Evolutionary conservation across 176 grass and related monocot species (phyloP).

Genomic region (Zoysia pacifica): DNA sequence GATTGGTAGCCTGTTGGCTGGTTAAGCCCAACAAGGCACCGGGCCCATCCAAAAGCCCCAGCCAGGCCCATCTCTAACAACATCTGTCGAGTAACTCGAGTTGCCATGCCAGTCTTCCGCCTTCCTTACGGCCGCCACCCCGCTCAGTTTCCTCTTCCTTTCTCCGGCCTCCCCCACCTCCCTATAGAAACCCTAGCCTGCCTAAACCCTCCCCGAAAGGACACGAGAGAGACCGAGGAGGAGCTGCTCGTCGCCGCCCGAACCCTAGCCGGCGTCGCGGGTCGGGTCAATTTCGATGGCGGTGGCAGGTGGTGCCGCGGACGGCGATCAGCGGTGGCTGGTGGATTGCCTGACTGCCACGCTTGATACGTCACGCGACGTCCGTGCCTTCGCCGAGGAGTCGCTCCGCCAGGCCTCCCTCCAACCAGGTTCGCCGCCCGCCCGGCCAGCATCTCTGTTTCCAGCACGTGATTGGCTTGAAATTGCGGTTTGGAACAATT

Average conservation of each 20-base stretch:
- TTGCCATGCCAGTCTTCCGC: background rate
- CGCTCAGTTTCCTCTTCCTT: background rate
- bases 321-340: conserved; percentile 88
- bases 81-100: background rate
- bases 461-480: background rate
- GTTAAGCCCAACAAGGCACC: background rate
- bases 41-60: background rate
- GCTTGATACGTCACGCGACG: conserved; percentile 76
- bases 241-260: background rate
- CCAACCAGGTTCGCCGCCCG: conserved; percentile 54
- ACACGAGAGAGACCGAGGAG: background rate
- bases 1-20: too few species aligned
- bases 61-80: background rate
- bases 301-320: conserved; percentile 46
- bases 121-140: background rate
- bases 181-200: conserved; percentile 45
- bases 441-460: background rate
- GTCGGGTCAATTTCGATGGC: conserved; percentile 15
- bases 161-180: background rate
- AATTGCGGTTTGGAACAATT: background rate
- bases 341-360: conserved; percentile 82
- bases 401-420: conserved; percentile 80
- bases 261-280: conserved; percentile 26
- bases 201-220: background rate
- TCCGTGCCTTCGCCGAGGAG: conserved; percentile 88